Evolutionary conservation across 192 early-diverging fungal genomes (phyloP).

Genomic region (Kappamyces sp.): DNA sequence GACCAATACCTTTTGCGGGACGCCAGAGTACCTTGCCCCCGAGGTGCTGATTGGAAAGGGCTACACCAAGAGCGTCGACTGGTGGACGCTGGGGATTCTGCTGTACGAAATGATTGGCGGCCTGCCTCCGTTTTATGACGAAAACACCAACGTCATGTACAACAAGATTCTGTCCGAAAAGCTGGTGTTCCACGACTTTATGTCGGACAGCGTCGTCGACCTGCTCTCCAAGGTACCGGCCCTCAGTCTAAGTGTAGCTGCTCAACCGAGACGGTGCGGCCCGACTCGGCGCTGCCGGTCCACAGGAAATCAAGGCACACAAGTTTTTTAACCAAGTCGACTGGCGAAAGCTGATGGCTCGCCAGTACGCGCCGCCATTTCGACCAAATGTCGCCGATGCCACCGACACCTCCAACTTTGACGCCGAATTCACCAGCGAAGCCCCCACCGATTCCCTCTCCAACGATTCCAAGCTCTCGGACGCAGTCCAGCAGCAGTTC

Average conservation of each 20-base stretch:
- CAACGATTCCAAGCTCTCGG: constrained; percentile 69
- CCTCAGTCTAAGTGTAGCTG: constrained; percentile 30
- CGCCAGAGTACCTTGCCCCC: constrained; percentile 49
- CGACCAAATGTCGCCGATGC: constrained; percentile 82
- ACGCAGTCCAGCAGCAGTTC: constrained; percentile 91
- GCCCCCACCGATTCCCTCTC: constrained; percentile 82
- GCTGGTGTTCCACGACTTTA: constrained; percentile 58
- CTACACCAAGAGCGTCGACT: constrained; percentile 83
- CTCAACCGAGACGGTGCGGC: constrained; percentile 74
- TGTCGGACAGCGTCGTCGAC: constrained; percentile 29
- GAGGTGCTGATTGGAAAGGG: constrained; percentile 43
- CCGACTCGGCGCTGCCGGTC: constrained; percentile 71
- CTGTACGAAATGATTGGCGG: constrained; percentile 45
- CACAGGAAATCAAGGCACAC: constrained; percentile 90
- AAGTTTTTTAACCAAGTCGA: constrained; percentile 74
- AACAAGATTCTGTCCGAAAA: constrained; percentile 77
- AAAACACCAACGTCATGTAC: constrained; percentile 93
- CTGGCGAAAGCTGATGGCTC: constrained; percentile 81
- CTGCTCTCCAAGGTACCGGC: constrained; percentile 35
- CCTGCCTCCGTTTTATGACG: constrained; percentile 58
- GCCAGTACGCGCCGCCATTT: constrained; percentile 89
- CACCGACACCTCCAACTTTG: constrained; percentile 95
- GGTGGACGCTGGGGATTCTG: constrained; percentile 88
- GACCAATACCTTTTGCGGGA: constrained; percentile 91
- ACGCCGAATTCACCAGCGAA: constrained; percentile 96